Percentiles rank a stretch among this genome's conserved stretches.
These are phyloP conservation scores for Alternaria arbusti DNA, from an alignment of 2,329 filamentous ascomycete species.

Conservation along the genomic window DNA sequence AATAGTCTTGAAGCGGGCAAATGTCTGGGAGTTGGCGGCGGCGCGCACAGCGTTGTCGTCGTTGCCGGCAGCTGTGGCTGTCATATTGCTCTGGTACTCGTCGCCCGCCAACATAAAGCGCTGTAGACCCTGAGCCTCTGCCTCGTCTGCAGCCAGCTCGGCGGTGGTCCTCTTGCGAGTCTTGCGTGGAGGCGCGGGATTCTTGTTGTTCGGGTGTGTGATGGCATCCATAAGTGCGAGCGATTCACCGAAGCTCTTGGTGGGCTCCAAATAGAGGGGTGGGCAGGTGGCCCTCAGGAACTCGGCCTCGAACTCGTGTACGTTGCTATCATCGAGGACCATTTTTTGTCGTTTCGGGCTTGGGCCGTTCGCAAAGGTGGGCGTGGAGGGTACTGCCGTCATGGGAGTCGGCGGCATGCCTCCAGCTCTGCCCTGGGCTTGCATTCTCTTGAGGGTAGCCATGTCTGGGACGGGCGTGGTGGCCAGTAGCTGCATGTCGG, in stretches of 20 bases:
- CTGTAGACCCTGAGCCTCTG: conserved; percentile 85
- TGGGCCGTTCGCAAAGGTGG: conserved; percentile 63
- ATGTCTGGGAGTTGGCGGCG: conserved; percentile 80
- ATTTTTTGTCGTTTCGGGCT: conserved; percentile 76
- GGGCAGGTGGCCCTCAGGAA: conserved; percentile 76
- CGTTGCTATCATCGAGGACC: conserved; percentile 76
- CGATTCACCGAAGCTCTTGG: conserved; percentile 70
- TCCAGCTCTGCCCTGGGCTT: conserved; percentile 52
- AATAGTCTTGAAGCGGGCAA: conserved; percentile 90
- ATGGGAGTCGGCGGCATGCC: conserved; percentile 73
- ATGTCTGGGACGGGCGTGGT: conserved; percentile 67
- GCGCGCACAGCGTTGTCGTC: conserved; percentile 70
- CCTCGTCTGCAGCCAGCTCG: conserved; percentile 94
- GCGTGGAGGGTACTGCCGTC: conserved; percentile 59
- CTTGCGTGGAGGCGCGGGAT: conserved; percentile 81
- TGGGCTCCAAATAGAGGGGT: conserved; percentile 78
- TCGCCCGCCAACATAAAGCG: conserved; percentile 93
- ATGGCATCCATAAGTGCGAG: conserved; percentile 74
- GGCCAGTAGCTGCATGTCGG: conserved; percentile 78
- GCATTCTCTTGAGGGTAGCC: conserved; percentile 57
- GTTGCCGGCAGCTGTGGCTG: conserved; percentile 64
- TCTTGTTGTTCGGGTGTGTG: conserved; percentile 77
- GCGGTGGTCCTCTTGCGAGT: conserved; percentile 91
- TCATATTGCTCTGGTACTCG: conserved; percentile 72
- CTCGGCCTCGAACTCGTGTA: conserved; percentile 77